Percentiles rank a stretch among this genome's conserved stretches.
Conservation (phyloP, 2,329 filamentous ascomycete genomes). For the Colletotrichum endophyticum region DNA sequence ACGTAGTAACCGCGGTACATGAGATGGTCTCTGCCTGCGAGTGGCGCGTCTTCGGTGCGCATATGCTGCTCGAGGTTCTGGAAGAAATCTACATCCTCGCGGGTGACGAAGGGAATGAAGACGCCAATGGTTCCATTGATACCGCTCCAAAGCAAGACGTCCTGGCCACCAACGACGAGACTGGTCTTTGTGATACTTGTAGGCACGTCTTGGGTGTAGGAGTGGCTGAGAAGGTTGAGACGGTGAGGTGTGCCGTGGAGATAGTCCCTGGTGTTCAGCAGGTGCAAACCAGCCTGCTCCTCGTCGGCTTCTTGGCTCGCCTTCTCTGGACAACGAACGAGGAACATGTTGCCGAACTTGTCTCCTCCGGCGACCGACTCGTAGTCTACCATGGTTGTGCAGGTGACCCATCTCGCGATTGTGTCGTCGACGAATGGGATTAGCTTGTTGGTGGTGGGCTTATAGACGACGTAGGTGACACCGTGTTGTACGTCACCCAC, state of each 20-base stretch:
- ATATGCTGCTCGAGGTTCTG: conserved; percentile 90
- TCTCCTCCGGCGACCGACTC: conserved; percentile 94
- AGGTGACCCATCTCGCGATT: conserved; percentile 88
- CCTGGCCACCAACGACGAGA: conserved; percentile 88
- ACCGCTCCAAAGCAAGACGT: conserved; percentile 91
- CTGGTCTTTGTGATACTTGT: conserved; percentile 89
- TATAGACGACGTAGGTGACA: conserved; percentile 92
- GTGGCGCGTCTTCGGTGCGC: conserved; percentile 81
- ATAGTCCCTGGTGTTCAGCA: conserved; percentile 89
- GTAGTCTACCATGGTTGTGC: conserved; percentile 94
- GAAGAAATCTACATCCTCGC: conserved; percentile 98
- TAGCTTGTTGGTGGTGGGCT: conserved; percentile 86
- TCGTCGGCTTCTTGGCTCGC: conserved; percentile 90
- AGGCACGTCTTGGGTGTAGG: conserved; percentile 90
- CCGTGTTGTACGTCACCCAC: conserved; percentile 94
- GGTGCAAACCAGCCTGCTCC: conserved; percentile 85
- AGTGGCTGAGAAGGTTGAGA: conserved; percentile 84
- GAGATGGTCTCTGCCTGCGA: conserved; percentile 92
- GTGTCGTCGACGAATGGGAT: conserved; percentile 95
- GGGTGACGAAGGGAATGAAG: conserved; percentile 86
- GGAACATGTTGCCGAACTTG: conserved; percentile 97
- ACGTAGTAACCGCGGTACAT: conserved; percentile 97
- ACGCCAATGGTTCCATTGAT: conserved; percentile 94
- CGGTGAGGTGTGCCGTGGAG: conserved; percentile 89
- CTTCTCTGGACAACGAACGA: conserved; percentile 86